Evolutionary conservation across 2,329 filamentous ascomycete genomes (phyloP).

Genomic region (Scortechinia acanthostroma): DNA sequence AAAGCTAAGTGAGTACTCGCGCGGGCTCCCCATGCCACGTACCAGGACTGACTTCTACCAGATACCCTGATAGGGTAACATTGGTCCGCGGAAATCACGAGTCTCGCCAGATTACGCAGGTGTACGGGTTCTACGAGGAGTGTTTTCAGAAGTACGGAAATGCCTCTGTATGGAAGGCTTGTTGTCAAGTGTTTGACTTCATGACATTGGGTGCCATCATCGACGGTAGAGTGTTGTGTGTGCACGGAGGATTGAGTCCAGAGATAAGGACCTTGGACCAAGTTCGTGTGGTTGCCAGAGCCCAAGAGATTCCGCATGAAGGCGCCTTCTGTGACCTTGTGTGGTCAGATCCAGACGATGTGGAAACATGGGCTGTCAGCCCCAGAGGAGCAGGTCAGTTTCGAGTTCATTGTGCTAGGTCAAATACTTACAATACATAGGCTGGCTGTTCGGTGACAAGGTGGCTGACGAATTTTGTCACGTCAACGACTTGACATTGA

Average conservation of each 20-base stretch:
- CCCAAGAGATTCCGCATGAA: constrained; percentile 72
- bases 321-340: constrained; percentile 72
- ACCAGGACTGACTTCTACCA: constrained; percentile 14
- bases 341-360: constrained; percentile 69
- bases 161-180: constrained; percentile 73
- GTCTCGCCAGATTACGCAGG: constrained; percentile 71
- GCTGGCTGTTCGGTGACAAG: not conserved
- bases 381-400: constrained; percentile 51
- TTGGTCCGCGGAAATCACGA: constrained; percentile 71
- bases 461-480: constrained; percentile 2
- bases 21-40: not conserved
- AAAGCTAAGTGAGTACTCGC: constrained; percentile 59
- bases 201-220: constrained; percentile 69
- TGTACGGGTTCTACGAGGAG: constrained; percentile 75
- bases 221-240: constrained; percentile 67
- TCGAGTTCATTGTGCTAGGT: not conserved
- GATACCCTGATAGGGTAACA: constrained; percentile 67
- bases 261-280: constrained; percentile 72
- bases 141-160: constrained; percentile 73
- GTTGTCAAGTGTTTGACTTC: constrained; percentile 74
- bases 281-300: constrained; percentile 66
- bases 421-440: not conserved
- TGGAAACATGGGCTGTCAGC: constrained; percentile 65
- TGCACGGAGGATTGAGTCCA: constrained; percentile 66
- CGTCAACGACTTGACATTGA: not conserved